Percentiles rank a stretch among this genome's conserved stretches.
Conservation (phyloP, 768 basidiomycete genomes). For the Rhizopogon roseolus region DNA sequence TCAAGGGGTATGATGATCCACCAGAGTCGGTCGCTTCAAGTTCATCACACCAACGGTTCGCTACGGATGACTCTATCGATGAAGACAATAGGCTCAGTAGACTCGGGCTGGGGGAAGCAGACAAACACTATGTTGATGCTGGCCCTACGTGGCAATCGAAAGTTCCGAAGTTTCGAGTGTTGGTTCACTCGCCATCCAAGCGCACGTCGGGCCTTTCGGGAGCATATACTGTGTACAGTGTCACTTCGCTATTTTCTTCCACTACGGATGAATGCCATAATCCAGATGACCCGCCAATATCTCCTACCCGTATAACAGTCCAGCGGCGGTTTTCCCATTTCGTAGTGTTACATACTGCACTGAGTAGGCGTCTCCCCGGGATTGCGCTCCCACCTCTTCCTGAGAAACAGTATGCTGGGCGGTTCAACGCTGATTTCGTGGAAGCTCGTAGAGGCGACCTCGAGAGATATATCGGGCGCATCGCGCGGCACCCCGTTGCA, state of each 20-base stretch:
- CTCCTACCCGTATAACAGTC: conserved; percentile 62
- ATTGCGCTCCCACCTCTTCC: conserved; percentile 79
- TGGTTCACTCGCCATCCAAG: conserved; percentile 81
- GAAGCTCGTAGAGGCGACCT: conserved; percentile 79
- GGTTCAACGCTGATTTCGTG: conserved; percentile 78
- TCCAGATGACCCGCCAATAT: conserved; percentile 19
- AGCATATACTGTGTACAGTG: conserved; percentile 69
- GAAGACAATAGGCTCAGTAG: conserved; percentile 36
- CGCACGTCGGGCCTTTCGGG: conserved; percentile 60
- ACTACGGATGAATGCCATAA: conserved; percentile 13
- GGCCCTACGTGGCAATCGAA: conserved; percentile 73
- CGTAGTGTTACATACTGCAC: conserved; percentile 66
- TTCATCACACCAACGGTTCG: conserved; percentile 19
- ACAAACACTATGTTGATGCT: conserved; percentile 65
- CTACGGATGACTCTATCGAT: conserved; percentile 32
- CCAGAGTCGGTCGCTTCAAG: conserved; percentile 25
- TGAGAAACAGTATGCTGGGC: conserved; percentile 79
- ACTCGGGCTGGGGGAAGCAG: conserved; percentile 51
- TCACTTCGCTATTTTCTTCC: conserved; percentile 65
- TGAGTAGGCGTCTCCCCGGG: conserved; percentile 66
- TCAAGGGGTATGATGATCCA: conserved; percentile 48
- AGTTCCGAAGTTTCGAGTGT: conserved; percentile 64
- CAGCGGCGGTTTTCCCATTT: conserved; percentile 85
- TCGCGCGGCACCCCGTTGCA: conserved; percentile 73
- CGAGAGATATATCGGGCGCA: conserved; percentile 67